These are phyloP conservation scores for Blastocystis sp. DNA, from an alignment of 352 stramenopile genomes.

Conservation along the genomic window DNA sequence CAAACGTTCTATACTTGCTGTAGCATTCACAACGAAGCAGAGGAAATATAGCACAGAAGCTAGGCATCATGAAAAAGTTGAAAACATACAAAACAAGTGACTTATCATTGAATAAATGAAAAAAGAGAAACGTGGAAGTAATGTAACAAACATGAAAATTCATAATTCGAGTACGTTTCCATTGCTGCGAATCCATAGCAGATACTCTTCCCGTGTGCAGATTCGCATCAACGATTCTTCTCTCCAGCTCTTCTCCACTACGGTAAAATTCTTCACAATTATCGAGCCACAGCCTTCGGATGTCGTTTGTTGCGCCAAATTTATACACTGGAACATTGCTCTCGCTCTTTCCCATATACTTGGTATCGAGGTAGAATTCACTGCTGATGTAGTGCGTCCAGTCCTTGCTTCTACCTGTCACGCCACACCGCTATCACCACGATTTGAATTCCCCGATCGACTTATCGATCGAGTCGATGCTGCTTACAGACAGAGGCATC, in stretches of 20 bases:
- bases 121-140: too few species aligned
- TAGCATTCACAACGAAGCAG: too few species aligned
- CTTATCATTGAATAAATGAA: too few species aligned
- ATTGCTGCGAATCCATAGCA: neutral
- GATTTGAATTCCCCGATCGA: neutral
- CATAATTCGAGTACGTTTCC: neutral
- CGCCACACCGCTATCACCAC: neutral
- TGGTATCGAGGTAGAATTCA: neutral
- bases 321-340: neutral
- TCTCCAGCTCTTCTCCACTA: neutral
- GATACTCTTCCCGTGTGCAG: neutral
- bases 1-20: too few species aligned
- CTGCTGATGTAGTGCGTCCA: neutral
- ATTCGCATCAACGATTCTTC: neutral
- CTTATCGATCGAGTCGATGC: neutral
- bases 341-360: neutral
- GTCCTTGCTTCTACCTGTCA: neutral
- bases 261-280: neutral
- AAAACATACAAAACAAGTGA: too few species aligned
- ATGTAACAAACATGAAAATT: neutral
- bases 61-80: too few species aligned
- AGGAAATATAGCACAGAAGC: too few species aligned
- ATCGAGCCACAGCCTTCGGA: slow-evolving; percentile 28
- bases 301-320: slow-evolving; percentile 42
- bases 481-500: slow-evolving; percentile 24